Evolutionary conservation across 345 rosid genomes (phyloP).

Genomic region (Syzygium oleosum): DNA sequence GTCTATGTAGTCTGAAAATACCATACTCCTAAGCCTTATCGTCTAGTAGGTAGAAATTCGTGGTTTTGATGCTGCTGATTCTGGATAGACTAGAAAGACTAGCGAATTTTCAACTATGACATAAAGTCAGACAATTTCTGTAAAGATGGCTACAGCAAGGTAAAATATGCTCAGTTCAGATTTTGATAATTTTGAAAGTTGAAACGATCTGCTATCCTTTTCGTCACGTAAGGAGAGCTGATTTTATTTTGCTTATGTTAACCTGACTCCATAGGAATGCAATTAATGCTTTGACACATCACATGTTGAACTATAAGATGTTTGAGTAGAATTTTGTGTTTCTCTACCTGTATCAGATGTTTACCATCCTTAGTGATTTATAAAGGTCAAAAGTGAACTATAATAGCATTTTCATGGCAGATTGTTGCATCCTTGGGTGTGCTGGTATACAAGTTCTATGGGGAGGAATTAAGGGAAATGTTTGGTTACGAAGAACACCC

Average conservation of each 20-base stretch:
- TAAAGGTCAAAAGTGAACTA: conserved; percentile 16
- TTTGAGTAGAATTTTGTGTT: neutral
- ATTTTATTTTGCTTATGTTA: neutral
- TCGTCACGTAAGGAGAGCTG: neutral
- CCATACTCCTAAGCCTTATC: neutral
- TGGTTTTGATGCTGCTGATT: neutral
- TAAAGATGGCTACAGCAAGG: neutral
- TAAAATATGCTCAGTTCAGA: neutral
- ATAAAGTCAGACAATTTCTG: neutral
- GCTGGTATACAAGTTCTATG: conserved; percentile 91
- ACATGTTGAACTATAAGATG: neutral
- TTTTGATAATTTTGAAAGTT: neutral
- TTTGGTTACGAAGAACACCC: conserved; percentile 99
- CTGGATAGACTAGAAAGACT: neutral
- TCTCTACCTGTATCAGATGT: neutral
- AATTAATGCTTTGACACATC: neutral
- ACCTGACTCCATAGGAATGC: neutral
- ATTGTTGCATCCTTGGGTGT: conserved; percentile 89
- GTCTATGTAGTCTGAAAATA: neutral
- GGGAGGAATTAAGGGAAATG: conserved; percentile 93
- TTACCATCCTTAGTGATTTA: neutral
- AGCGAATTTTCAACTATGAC: neutral
- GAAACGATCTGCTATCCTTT: neutral
- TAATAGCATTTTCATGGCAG: conserved; percentile 30
- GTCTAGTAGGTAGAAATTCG: neutral